Evolutionary conservation across 345 rosid genomes (phyloP).

Genomic region (Moricandia moricandioides): DNA sequence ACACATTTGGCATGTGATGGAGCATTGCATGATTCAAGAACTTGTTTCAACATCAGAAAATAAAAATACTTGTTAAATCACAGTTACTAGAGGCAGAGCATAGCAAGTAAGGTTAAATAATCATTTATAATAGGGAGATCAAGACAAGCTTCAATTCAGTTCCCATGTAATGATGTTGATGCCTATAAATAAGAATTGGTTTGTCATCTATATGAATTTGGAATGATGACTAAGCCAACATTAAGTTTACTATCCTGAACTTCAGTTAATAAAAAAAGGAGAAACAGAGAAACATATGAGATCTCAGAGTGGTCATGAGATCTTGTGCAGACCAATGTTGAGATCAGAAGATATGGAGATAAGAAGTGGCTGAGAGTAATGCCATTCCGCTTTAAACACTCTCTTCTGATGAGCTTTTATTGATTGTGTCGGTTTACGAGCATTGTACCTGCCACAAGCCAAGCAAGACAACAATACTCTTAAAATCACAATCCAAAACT

Average conservation of each 20-base stretch:
- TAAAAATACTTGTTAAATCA: background rate
- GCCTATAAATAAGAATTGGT: background rate
- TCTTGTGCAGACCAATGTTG: constrained; percentile 76
- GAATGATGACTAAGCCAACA: background rate
- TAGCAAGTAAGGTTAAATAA: background rate
- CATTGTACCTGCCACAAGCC: constrained; percentile 47
- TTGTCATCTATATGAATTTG: background rate
- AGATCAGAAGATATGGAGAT: constrained; percentile 88
- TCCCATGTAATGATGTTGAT: background rate
- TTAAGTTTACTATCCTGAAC: constrained; percentile 1
- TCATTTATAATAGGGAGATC: background rate
- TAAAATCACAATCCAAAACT: background rate
- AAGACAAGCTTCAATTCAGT: background rate
- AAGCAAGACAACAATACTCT: background rate
- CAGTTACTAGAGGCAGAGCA: background rate
- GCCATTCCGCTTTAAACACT: constrained; percentile 89
- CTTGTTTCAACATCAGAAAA: constrained; percentile 29
- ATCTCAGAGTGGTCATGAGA: constrained; percentile 32
- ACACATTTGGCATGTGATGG: constrained; percentile 42
- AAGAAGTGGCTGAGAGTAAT: constrained; percentile 64
- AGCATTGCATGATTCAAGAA: constrained; percentile 50
- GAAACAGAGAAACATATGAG: background rate
- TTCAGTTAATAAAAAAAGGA: background rate
- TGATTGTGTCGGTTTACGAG: constrained; percentile 74
- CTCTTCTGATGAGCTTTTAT: constrained; percentile 82